Evolutionary conservation across 208 protist genomes (phyloP).

Genomic region (Wallacemonas sp.): DNA sequence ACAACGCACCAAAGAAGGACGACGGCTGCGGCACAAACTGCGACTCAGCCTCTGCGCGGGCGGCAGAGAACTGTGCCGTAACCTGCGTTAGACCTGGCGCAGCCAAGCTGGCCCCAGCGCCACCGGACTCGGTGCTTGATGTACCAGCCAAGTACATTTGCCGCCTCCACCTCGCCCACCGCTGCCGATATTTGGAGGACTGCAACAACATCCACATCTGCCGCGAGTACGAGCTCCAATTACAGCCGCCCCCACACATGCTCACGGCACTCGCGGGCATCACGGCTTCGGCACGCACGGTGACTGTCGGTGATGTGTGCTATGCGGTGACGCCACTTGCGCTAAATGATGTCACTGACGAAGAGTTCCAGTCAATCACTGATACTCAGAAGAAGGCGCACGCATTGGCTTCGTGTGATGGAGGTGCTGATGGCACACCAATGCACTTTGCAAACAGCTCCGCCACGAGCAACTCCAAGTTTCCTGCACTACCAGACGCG

Average conservation of each 20-base stretch:
- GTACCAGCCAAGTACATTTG: constrained; percentile 85
- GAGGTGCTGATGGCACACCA: constrained; percentile 21
- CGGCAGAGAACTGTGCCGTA: constrained; percentile 1
- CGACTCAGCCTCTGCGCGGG: neutral
- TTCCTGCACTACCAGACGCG: constrained; percentile 34
- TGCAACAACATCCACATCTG: constrained; percentile 94
- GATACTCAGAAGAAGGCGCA: constrained; percentile 45
- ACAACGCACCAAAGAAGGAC: constrained; percentile 50
- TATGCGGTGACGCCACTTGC: constrained; percentile 71
- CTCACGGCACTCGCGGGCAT: constrained; percentile 47
- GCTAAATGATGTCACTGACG: constrained; percentile 69
- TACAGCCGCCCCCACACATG: constrained; percentile 76
- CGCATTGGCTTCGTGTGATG: constrained; percentile 1
- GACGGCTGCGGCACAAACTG: constrained; percentile 17
- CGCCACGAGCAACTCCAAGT: constrained; percentile 15
- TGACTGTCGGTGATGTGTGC: constrained; percentile 71
- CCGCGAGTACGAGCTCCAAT: constrained; percentile 75
- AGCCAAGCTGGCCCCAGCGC: neutral
- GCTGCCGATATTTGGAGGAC: constrained; percentile 89
- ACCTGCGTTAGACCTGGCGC: constrained; percentile 17
- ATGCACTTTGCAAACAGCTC: constrained; percentile 21
- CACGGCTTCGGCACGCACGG: constrained; percentile 51
- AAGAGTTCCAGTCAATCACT: constrained; percentile 62
- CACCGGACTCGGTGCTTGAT: constrained; percentile 46
- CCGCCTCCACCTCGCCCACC: constrained; percentile 82